phyloP scores from a whole-genome alignment of 257 asterid genomes.

The Osmanthus fragrans region DNA sequence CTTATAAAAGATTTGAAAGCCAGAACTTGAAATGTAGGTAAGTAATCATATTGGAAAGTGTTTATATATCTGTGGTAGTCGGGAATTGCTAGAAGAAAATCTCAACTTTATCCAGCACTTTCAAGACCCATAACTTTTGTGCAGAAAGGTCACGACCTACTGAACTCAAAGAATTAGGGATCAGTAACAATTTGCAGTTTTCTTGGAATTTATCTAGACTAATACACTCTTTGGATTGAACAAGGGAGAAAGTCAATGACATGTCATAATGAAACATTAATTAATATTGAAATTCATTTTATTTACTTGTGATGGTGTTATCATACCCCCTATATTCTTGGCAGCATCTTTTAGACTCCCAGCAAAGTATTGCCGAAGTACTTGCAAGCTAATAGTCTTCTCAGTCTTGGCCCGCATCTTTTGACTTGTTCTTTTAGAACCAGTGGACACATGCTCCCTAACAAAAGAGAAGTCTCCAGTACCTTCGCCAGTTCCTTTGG shows the following conservation, averaged over 20 bases:
- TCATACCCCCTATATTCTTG: constrained; percentile 72
- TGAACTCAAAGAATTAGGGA: not conserved
- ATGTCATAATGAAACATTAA: not conserved
- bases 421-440: constrained; percentile 43
- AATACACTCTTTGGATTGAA: not conserved
- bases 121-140: not conserved
- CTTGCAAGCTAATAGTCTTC: constrained; percentile 73
- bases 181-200: not conserved
- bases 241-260: not conserved
- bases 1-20: not conserved
- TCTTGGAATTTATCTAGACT: not conserved
- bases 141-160: not conserved
- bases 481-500: constrained; percentile 32
- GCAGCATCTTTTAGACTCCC: constrained; percentile 92
- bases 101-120: not conserved
- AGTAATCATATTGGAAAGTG: not conserved
- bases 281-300: not conserved
- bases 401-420: constrained; percentile 59
- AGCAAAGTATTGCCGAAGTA: constrained; percentile 65
- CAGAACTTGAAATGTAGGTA: not conserved
- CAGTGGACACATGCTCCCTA: constrained; percentile 31
- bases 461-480: constrained; percentile 41
- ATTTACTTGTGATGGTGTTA: constrained; percentile 2
- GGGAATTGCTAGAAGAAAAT: not conserved
- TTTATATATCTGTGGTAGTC: not conserved